phyloP scores from a whole-genome alignment of 1,139 yeast species.

The Nadsonia commutata region DNA sequence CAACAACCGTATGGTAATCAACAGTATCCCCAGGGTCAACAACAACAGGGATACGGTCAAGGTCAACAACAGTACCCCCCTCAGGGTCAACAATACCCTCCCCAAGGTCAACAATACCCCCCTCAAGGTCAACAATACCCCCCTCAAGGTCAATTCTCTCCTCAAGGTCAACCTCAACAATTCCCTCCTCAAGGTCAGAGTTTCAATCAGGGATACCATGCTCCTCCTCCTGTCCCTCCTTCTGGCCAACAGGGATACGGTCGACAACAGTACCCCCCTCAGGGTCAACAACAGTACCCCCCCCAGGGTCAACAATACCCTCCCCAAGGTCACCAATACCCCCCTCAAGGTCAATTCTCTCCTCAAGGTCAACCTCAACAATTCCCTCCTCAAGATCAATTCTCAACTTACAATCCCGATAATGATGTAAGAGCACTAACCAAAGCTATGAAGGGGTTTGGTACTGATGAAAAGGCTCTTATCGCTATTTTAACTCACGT shows the following conservation, averaged over 20 bases:
- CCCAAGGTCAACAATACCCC: not conserved
- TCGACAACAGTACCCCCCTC: not conserved
- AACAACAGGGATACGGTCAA: not conserved
- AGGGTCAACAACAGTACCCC: not conserved
- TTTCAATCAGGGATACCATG: not conserved
- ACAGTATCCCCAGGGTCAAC: not conserved
- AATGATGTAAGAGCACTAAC: slow-evolving; percentile 10
- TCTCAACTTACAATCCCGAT: slow-evolving; percentile 10
- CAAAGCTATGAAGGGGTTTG: slow-evolving; percentile 14
- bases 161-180: not conserved
- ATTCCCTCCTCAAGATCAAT: not conserved
- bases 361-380: not conserved
- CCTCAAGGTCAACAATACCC: not conserved
- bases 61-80: not conserved
- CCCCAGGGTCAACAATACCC: not conserved
- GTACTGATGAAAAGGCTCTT: slow-evolving; percentile 13
- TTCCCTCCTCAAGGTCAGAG: not conserved
- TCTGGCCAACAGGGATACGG: not conserved
- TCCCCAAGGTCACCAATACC: not conserved
- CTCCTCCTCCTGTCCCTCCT: not conserved
- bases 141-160: not conserved
- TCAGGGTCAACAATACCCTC: not conserved
- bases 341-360: not conserved
- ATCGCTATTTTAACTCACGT: slow-evolving; percentile 9
- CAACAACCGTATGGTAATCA: too few species aligned